Percentiles rank a stretch among this genome's conserved stretches.
Conservation (phyloP, 208 protist genomes). For the Wallacemonas rigidus region DNA sequence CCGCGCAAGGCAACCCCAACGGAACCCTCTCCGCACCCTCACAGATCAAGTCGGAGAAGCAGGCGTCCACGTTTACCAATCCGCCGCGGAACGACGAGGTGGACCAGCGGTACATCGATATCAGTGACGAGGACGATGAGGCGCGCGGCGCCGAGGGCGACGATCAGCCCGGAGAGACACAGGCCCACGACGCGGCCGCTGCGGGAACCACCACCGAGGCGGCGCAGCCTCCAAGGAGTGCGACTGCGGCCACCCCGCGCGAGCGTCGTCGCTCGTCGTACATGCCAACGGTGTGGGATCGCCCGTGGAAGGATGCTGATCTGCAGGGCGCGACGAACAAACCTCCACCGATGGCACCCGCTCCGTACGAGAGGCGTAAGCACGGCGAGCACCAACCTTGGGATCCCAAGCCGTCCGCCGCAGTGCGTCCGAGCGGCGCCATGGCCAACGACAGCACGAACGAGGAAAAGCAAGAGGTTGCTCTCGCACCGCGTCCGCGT, state of each 20-base stretch:
- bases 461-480: neutral
- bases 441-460: neutral
- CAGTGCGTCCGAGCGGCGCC: conserved; percentile 1
- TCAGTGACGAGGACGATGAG: conserved; percentile 9
- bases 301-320: conserved; percentile 7
- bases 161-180: neutral
- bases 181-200: neutral
- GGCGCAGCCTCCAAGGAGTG: neutral
- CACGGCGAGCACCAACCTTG: conserved; percentile 15
- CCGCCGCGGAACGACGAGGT: neutral
- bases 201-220: neutral
- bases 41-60: neutral
- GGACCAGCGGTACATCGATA: conserved; percentile 2
- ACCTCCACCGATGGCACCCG: conserved; percentile 5
- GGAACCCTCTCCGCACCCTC: neutral
- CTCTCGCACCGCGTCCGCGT: neutral
- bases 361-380: conserved; percentile 10
- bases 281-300: conserved; percentile 14
- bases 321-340: conserved; percentile 10
- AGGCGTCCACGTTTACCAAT: neutral
- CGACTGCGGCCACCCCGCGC: neutral
- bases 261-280: conserved; percentile 7
- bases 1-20: neutral
- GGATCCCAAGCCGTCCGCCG: conserved; percentile 6
- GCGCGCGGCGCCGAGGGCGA: neutral